Conservation (phyloP, 2,329 filamentous ascomycete genomes). For the Sphaerulina musiva region DNA sequence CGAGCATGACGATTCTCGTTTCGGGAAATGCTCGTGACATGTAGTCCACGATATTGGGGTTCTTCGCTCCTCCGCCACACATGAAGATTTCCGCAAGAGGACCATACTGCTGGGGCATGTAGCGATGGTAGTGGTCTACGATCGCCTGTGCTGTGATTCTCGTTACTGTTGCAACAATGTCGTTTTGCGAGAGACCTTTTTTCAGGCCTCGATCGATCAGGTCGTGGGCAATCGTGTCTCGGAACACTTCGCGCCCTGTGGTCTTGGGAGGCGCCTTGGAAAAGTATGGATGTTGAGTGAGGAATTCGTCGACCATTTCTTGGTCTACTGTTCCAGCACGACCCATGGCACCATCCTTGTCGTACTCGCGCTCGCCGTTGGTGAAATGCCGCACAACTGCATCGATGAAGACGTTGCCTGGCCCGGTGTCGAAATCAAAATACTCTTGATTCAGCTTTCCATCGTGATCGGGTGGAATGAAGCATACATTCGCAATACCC, state of each 20-base stretch:
- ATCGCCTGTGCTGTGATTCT: constrained; percentile 55
- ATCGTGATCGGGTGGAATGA: constrained; percentile 47
- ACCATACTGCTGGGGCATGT: constrained; percentile 41
- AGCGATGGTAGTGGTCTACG: constrained; percentile 46
- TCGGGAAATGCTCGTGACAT: constrained; percentile 47
- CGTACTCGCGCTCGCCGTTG: constrained; percentile 30
- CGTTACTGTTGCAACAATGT: constrained; percentile 54
- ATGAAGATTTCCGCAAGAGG: constrained; percentile 52
- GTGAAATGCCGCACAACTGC: constrained; percentile 29
- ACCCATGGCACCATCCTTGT: constrained; percentile 31
- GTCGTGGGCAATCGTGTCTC: constrained; percentile 50
- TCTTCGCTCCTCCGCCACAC: constrained; percentile 54
- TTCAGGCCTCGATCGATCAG: constrained; percentile 42
- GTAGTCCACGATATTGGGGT: constrained; percentile 51
- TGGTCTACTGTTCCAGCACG: constrained; percentile 28
- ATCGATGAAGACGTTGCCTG: constrained; percentile 34
- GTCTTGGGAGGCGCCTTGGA: constrained; percentile 48
- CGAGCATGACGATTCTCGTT: constrained; percentile 49
- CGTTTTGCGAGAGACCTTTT: constrained; percentile 37
- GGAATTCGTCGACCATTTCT: constrained; percentile 29
- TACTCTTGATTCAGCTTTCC: constrained; percentile 24
- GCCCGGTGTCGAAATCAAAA: constrained; percentile 32
- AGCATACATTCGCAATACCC: constrained; percentile 56
- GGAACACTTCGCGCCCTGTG: constrained; percentile 55
- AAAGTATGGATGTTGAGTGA: constrained; percentile 44